phyloP scores from a whole-genome alignment of 768 basidiomycete species.

The Pleurotus cornucopiae region DNA sequence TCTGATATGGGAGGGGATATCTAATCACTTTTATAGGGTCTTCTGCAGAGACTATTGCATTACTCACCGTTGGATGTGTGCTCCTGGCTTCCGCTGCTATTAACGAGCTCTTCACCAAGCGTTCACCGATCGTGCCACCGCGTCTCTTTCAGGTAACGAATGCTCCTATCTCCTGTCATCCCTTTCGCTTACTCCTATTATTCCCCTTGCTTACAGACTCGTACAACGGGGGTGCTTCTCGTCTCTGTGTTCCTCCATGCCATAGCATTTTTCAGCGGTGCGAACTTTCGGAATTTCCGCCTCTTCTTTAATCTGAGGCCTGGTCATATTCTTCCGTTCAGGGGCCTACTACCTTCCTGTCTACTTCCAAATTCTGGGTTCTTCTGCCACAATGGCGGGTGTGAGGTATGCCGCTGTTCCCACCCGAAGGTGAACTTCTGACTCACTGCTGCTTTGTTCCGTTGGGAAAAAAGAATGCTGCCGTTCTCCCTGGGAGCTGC shows the following conservation, averaged over 20 bases:
- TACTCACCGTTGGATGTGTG: constrained; percentile 54
- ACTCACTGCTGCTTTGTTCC: not conserved
- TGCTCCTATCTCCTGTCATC: no score
- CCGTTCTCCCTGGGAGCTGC: constrained; percentile 65
- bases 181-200: no score
- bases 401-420: constrained; percentile 40
- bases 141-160: constrained; percentile 60
- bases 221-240: constrained; percentile 63
- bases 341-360: constrained; percentile 69
- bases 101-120: constrained; percentile 58
- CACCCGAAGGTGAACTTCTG: not conserved
- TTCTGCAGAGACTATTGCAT: constrained; percentile 52
- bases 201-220: constrained; percentile 39
- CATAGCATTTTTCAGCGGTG: constrained; percentile 55
- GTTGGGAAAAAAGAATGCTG: constrained; percentile 52
- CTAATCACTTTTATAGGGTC: constrained; percentile 39
- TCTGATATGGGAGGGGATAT: no score
- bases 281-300: not conserved
- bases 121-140: constrained; percentile 71
- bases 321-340: constrained; percentile 10
- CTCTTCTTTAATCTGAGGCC: not conserved
- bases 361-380: constrained; percentile 75
- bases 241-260: constrained; percentile 61
- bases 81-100: constrained; percentile 47
- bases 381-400: constrained; percentile 68